These are phyloP conservation scores for Naegleria gruberi DNA, from an alignment of 208 protist species.

Conservation along the genomic window DNA sequence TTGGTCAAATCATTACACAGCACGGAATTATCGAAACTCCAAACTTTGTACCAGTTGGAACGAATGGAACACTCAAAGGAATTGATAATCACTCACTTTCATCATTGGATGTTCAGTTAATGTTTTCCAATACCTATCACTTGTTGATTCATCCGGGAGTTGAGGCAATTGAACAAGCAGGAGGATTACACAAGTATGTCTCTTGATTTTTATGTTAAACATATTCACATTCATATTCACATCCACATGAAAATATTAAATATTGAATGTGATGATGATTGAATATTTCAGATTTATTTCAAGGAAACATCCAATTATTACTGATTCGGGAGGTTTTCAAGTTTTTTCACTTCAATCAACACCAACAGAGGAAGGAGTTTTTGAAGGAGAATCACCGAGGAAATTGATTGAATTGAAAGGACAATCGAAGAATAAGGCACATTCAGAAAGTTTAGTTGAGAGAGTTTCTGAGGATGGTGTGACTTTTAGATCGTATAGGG, in stretches of 20 bases:
- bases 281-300: not conserved
- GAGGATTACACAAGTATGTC: slow-evolving; percentile 13
- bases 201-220: no score
- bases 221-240: no score
- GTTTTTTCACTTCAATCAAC: slow-evolving; percentile 13
- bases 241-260: no score
- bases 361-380: not conserved
- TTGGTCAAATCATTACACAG: slow-evolving; percentile 1
- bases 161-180: not conserved
- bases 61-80: not conserved
- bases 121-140: slow-evolving; percentile 26
- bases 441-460: not conserved
- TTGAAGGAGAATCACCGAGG: not conserved
- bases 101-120: not conserved
- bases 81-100: not conserved
- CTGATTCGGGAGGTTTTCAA: slow-evolving; percentile 27
- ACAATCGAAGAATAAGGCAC: not conserved
- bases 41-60: slow-evolving; percentile 22
- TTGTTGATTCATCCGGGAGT: slow-evolving; percentile 18
- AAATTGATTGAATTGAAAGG: slow-evolving; percentile 11
- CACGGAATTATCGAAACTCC: slow-evolving; percentile 23
- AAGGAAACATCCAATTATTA: slow-evolving; percentile 10
- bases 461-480: slow-evolving; percentile 21
- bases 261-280: no score
- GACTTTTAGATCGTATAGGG: slow-evolving; percentile 12